A percentile compares a stretch with the other conserved stretches of the same genome.
phyloP scores from a whole-genome alignment of 768 basidiomycete species.

The Macrocybe gigantea region DNA sequence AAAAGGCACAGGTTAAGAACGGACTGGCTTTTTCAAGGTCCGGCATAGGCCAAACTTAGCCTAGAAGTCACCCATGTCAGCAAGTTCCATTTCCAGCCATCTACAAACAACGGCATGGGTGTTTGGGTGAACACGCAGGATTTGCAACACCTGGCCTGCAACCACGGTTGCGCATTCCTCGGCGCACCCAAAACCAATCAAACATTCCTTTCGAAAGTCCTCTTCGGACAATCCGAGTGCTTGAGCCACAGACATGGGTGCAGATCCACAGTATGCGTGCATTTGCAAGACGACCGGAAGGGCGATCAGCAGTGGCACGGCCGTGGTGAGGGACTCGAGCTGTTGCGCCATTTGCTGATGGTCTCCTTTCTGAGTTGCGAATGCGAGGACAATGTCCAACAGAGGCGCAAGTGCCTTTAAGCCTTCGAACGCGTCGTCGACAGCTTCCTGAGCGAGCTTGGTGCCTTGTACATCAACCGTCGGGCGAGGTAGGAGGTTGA shows the following conservation, averaged over 20 bases:
- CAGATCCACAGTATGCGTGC: constrained; percentile 31
- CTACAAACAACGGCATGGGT: constrained; percentile 30
- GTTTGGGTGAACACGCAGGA: constrained; percentile 29
- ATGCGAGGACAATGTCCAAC: constrained; percentile 39
- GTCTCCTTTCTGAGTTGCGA: constrained; percentile 17
- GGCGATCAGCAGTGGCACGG: constrained; percentile 70
- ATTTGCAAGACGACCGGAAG: constrained; percentile 61
- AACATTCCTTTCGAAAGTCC: constrained; percentile 61
- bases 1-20: not conserved
- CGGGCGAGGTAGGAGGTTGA: constrained; percentile 59
- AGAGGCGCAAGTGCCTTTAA: constrained; percentile 51
- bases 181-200: constrained; percentile 72
- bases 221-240: constrained; percentile 55
- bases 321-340: constrained; percentile 49
- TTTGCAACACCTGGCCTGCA: constrained; percentile 49
- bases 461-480: constrained; percentile 37
- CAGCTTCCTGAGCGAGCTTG: constrained; percentile 68
- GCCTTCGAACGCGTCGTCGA: constrained; percentile 71
- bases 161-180: constrained; percentile 65
- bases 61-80: constrained; percentile 8
- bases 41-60: too few relatives aligned
- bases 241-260: constrained; percentile 37
- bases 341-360: constrained; percentile 28
- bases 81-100: constrained; percentile 47
- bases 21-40: constrained; percentile 4